These are phyloP conservation scores for Globomyces sp. DNA, from an alignment of 371 early-diverging fungal genomes.

Conservation along the genomic window DNA sequence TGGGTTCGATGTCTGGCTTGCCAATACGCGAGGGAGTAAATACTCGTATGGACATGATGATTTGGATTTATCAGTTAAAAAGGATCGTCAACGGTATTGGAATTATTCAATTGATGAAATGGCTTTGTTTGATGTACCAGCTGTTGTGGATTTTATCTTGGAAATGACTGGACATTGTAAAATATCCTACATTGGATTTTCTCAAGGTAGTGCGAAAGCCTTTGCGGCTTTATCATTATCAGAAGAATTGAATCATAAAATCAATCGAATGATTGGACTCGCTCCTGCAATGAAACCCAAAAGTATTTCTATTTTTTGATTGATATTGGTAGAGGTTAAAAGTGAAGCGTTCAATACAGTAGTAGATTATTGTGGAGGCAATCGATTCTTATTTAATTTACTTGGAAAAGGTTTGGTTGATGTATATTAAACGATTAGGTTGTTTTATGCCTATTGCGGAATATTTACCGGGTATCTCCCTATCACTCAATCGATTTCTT, in stretches of 20 bases:
- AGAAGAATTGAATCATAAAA: slow-evolving; percentile 68
- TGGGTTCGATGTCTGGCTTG: slow-evolving; percentile 78
- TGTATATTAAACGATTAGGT: too few relatives aligned
- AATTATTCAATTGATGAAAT: slow-evolving; percentile 87
- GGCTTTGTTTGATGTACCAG: slow-evolving; percentile 79
- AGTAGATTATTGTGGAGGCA: too few relatives aligned
- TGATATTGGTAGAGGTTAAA: neutral
- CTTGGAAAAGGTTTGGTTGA: neutral
- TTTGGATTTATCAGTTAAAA: slow-evolving; percentile 53
- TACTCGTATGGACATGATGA: slow-evolving; percentile 69
- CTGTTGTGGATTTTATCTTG: slow-evolving; percentile 77
- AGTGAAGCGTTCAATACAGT: too few relatives aligned
- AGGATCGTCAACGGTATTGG: slow-evolving; percentile 49
- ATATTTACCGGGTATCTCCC: too few relatives aligned
- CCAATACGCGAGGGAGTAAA: slow-evolving; percentile 88
- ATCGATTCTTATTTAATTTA: too few relatives aligned
- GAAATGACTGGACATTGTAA: slow-evolving; percentile 62
- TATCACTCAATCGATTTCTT: neutral
- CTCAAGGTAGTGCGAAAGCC: slow-evolving; percentile 86
- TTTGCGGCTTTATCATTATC: slow-evolving; percentile 83
- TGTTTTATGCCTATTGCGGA: too few relatives aligned
- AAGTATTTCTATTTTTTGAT: slow-evolving; percentile 18
- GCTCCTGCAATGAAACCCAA: slow-evolving; percentile 88
- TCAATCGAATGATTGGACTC: slow-evolving; percentile 81
- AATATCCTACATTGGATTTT: slow-evolving; percentile 86